Percentiles rank a stretch among this genome's conserved stretches.
These are phyloP conservation scores for Discostella pseudostelligera DNA, from an alignment of 108 stramenopile species.

Conservation along the genomic window DNA sequence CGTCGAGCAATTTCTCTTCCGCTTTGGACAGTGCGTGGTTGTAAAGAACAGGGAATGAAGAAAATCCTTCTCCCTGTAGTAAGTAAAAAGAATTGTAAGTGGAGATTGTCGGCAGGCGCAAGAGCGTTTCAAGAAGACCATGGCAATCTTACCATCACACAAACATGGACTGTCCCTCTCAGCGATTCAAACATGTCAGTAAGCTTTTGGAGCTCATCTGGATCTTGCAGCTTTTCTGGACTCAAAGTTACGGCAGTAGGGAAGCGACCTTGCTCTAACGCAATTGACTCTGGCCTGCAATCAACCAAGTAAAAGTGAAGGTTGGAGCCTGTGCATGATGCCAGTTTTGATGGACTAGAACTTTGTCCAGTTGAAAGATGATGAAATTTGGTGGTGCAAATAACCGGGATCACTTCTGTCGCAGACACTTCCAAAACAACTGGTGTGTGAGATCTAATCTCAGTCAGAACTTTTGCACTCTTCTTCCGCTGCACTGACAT, in stretches of 20 bases:
- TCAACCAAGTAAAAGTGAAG: conserved; percentile 81
- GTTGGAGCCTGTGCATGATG: conserved; percentile 12
- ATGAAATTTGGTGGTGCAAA: conserved; percentile 61
- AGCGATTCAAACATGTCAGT: conserved; percentile 81
- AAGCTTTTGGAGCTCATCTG: conserved; percentile 55
- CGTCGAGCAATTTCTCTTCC: conserved; percentile 65
- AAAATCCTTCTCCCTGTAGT: conserved; percentile 72
- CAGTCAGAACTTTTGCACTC: conserved; percentile 10
- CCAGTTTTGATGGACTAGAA: conserved; percentile 11
- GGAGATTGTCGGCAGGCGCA: background rate
- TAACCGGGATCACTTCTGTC: conserved; percentile 66
- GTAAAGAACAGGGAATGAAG: conserved; percentile 74
- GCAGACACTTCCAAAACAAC: conserved; percentile 63
- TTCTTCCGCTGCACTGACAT: conserved; percentile 39
- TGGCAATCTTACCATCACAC: conserved; percentile 44
- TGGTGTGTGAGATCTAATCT: conserved; percentile 29
- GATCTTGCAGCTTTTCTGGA: conserved; percentile 67
- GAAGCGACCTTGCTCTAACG: conserved; percentile 72
- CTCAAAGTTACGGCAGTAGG: conserved; percentile 68
- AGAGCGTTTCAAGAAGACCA: background rate
- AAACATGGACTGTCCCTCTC: conserved; percentile 77
- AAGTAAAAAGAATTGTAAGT: background rate
- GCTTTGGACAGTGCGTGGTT: conserved; percentile 37
- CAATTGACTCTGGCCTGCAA: conserved; percentile 63
- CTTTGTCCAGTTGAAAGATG: conserved; percentile 28